Conservation (phyloP, 768 basidiomycete genomes). For the Hysterangium stoloniferum region DNA sequence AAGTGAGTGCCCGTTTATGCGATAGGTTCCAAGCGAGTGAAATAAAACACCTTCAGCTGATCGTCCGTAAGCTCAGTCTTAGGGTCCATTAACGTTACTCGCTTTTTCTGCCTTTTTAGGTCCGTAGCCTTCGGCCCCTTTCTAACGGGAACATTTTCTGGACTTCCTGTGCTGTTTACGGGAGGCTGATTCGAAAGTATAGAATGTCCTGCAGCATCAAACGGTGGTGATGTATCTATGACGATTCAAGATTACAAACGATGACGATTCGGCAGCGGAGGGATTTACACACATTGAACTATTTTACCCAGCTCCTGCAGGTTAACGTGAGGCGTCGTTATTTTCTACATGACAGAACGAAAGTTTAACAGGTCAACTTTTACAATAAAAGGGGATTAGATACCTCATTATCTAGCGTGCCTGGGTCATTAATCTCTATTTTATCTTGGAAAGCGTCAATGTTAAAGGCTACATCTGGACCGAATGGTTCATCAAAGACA, state of each 20-base stretch:
- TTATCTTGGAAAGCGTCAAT: neutral
- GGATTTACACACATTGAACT: neutral
- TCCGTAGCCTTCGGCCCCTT: neutral
- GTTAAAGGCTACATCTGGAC: neutral
- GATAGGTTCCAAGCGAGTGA: neutral
- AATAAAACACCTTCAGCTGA: slow-evolving; percentile 54
- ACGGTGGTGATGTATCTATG: neutral
- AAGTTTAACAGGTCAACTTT: too few relatives aligned
- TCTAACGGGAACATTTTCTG: neutral
- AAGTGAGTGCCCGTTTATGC: slow-evolving; percentile 4
- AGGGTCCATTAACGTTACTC: slow-evolving; percentile 52
- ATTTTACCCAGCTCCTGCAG: too few relatives aligned
- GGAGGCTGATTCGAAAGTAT: slow-evolving; percentile 1
- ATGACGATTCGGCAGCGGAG: neutral
- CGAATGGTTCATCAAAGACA: neutral
- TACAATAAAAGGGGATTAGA: neutral
- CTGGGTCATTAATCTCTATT: neutral
- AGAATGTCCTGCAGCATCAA: neutral
- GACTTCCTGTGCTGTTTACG: neutral
- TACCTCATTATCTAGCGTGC: neutral
- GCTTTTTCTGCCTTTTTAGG: slow-evolving; percentile 36
- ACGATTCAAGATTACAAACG: neutral
- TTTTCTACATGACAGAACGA: too few relatives aligned
- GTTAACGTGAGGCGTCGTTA: too few relatives aligned
- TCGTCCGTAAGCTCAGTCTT: slow-evolving; percentile 78